Evolutionary conservation across 2,329 filamentous ascomycete species (phyloP).

Genomic region (Diplodia scrobiculata): DNA sequence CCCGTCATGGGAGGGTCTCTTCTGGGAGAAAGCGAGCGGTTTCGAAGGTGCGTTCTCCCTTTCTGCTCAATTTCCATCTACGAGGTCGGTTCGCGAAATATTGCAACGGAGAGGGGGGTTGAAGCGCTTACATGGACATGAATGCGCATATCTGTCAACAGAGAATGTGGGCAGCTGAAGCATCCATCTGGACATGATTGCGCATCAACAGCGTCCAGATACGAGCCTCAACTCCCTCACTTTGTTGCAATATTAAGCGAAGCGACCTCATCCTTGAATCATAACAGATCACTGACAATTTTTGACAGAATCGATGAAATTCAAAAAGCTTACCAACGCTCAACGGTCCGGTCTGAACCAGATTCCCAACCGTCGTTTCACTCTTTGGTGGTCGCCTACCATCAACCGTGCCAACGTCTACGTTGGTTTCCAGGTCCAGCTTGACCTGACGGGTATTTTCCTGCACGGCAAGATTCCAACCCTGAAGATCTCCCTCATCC

Average conservation of each 20-base stretch:
- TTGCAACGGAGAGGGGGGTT: no score
- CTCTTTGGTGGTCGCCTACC: slow-evolving; percentile 86
- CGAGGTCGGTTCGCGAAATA: no score
- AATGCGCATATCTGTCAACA: no score
- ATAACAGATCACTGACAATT: slow-evolving; percentile 39
- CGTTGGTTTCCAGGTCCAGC: slow-evolving; percentile 97
- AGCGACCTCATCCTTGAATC: no score
- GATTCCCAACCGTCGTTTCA: slow-evolving; percentile 98
- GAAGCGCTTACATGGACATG: no score
- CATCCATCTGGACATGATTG: no score
- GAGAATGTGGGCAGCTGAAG: no score
- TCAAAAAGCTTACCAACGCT: slow-evolving; percentile 98
- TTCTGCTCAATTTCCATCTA: no score
- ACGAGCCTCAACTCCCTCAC: no score
- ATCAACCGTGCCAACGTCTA: slow-evolving; percentile 97
- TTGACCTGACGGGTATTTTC: slow-evolving; percentile 98
- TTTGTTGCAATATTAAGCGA: no score
- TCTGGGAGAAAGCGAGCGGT: slow-evolving; percentile 70
- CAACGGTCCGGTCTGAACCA: slow-evolving; percentile 96
- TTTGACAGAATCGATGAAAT: slow-evolving; percentile 73
- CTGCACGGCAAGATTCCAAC: slow-evolving; percentile 98
- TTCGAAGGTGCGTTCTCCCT: no score
- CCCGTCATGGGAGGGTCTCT: slow-evolving; percentile 93
- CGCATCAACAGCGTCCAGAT: no score
- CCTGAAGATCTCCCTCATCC: slow-evolving; percentile 94